Evolutionary conservation across 2,329 filamentous ascomycete species (phyloP).

Genomic region (Fusarium nanum): DNA sequence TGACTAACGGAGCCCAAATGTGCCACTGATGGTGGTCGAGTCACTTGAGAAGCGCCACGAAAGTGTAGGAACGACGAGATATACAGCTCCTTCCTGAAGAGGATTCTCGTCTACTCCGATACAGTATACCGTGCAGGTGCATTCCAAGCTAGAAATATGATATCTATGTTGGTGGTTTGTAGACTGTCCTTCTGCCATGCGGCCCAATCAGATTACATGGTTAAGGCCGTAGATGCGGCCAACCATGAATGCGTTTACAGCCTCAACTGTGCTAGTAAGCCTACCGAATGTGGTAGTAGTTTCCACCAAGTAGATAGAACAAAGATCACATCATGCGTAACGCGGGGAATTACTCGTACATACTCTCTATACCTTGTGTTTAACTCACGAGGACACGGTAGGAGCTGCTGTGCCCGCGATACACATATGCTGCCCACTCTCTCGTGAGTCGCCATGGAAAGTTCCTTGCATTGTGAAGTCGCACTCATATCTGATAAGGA

Average conservation of each 20-base stretch:
- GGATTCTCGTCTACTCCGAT: slow-evolving; percentile 46
- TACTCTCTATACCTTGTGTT: neutral
- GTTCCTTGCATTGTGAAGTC: neutral
- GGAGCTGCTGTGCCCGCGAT: neutral
- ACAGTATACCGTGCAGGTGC: slow-evolving; percentile 39
- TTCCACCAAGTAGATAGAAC: neutral
- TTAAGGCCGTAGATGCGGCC: slow-evolving; percentile 47
- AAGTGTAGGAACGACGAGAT: slow-evolving; percentile 50
- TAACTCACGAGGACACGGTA: neutral
- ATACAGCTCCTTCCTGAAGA: slow-evolving; percentile 48
- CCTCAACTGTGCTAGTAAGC: neutral
- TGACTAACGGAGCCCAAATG: neutral
- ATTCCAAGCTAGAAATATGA: slow-evolving; percentile 48
- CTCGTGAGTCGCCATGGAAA: neutral
- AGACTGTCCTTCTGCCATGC: slow-evolving; percentile 43
- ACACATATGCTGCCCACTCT: neutral
- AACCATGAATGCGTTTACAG: slow-evolving; percentile 44
- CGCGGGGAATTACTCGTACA: neutral
- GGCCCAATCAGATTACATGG: slow-evolving; percentile 43
- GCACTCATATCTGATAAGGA: neutral
- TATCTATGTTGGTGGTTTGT: slow-evolving; percentile 39
- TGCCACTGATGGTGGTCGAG: slow-evolving; percentile 52
- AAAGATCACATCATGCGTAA: neutral
- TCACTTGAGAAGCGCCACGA: slow-evolving; percentile 52
- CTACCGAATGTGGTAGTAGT: neutral